A percentile compares a stretch with the other conserved stretches of the same genome.
These are phyloP conservation scores for Tardiomyces digboiensis DNA, from an alignment of 1,139 yeast genomes.

Conservation along the genomic window DNA sequence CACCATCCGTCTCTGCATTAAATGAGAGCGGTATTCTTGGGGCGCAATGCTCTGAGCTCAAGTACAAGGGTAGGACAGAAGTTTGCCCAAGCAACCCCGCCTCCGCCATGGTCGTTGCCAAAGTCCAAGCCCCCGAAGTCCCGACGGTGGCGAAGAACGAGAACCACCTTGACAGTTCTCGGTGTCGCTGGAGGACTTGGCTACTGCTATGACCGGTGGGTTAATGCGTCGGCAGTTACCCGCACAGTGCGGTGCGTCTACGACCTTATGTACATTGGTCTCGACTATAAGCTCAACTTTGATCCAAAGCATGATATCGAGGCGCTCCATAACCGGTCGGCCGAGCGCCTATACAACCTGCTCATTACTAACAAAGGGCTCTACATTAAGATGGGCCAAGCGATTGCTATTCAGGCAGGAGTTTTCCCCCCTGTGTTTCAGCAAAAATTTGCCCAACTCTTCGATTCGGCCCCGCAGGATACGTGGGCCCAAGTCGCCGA, in stretches of 20 bases:
- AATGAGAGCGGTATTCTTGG: no score
- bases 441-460: slow-evolving; percentile 42
- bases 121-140: neutral
- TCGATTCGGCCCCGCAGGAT: slow-evolving; percentile 66
- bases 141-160: neutral
- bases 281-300: slow-evolving; percentile 47
- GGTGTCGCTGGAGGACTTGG: slow-evolving; percentile 1
- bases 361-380: slow-evolving; percentile 56
- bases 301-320: slow-evolving; percentile 35
- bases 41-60: no score
- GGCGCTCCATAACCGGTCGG: slow-evolving; percentile 49
- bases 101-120: neutral
- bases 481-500: slow-evolving; percentile 45
- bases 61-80: no score
- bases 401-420: slow-evolving; percentile 61
- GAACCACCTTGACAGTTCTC: neutral
- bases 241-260: slow-evolving; percentile 46
- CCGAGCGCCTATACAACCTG: slow-evolving; percentile 45
- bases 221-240: slow-evolving; percentile 39
- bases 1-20: no score
- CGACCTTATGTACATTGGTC: slow-evolving; percentile 42
- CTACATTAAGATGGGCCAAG: slow-evolving; percentile 69
- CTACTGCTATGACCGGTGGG: slow-evolving; percentile 27
- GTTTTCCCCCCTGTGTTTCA: slow-evolving; percentile 58
- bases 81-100: neutral